Evolutionary conservation across 1,139 yeast species (phyloP).

Genomic region (Geotrichum phurueaensis): DNA sequence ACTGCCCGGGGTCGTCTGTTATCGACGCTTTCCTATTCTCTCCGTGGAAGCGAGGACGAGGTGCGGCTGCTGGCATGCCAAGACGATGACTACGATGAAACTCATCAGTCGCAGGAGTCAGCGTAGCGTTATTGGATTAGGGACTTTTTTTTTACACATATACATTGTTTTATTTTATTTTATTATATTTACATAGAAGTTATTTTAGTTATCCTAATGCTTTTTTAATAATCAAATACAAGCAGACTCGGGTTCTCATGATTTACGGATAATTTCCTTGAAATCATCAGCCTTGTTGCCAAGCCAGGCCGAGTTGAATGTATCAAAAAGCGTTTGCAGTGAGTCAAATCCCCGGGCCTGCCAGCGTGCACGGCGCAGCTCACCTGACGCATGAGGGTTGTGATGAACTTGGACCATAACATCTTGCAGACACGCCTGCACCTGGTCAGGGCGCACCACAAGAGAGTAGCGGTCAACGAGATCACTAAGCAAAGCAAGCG

Average conservation of each 20-base stretch:
- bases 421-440: conserved; percentile 41
- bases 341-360: conserved; percentile 3
- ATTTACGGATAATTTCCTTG: not conserved
- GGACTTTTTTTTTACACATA: not conserved
- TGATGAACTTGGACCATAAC: conserved; percentile 6
- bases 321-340: conserved; percentile 8
- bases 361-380: conserved; percentile 9
- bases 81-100: conserved; percentile 8
- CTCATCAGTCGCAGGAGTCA: not conserved
- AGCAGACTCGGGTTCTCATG: not conserved
- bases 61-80: conserved; percentile 13
- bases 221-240: not conserved
- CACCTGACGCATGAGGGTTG: conserved; percentile 5
- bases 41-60: conserved; percentile 17
- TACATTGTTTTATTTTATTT: not conserved
- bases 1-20: conserved; percentile 17
- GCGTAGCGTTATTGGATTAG: not conserved
- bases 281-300: conserved; percentile 2
- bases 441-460: conserved; percentile 1
- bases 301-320: conserved; percentile 18
- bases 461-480: conserved; percentile 5
- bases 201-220: not conserved
- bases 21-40: conserved; percentile 15
- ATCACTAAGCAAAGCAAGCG: conserved; percentile 1
- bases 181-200: not conserved